These are phyloP conservation scores for Xerocomellus intermedius DNA, from an alignment of 768 basidiomycete species.

Conservation along the genomic window DNA sequence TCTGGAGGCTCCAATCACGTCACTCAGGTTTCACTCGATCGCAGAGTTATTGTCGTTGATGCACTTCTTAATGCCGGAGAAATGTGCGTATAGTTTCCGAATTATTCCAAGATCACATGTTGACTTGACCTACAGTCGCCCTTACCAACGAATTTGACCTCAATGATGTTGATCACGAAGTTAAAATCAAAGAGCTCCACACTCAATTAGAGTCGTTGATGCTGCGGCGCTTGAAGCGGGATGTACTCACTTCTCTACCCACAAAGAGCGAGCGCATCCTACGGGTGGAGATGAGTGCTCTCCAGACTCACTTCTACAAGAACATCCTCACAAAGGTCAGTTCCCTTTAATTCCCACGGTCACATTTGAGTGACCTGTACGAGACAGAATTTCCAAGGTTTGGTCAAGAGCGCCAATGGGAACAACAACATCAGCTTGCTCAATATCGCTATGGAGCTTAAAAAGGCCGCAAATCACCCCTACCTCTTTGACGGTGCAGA, in stretches of 20 bases:
- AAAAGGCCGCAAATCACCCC: slow-evolving; percentile 98
- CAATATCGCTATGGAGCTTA: slow-evolving; percentile 99
- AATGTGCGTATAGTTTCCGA: slow-evolving; percentile 56
- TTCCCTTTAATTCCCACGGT: background rate
- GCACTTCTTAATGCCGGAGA: slow-evolving; percentile 99
- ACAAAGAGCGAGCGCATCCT: slow-evolving; percentile 98
- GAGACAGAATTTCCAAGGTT: slow-evolving; percentile 83
- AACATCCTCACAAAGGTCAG: slow-evolving; percentile 90
- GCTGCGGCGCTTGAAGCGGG: slow-evolving; percentile 91
- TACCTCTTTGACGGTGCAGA: slow-evolving; percentile 98
- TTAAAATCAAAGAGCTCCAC: slow-evolving; percentile 94
- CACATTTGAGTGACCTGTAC: slow-evolving; percentile 3
- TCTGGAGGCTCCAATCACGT: background rate
- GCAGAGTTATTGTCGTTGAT: slow-evolving; percentile 92
- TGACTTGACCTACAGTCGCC: slow-evolving; percentile 55
- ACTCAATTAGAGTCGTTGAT: slow-evolving; percentile 90
- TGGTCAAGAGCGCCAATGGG: slow-evolving; percentile 86
- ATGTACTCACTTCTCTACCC: slow-evolving; percentile 93
- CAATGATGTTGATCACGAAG: slow-evolving; percentile 88
- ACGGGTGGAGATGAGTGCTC: slow-evolving; percentile 93
- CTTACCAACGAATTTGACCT: slow-evolving; percentile 96
- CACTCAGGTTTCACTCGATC: slow-evolving; percentile 8
- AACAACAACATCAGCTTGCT: slow-evolving; percentile 91
- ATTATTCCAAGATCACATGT: background rate
- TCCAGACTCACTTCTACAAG: slow-evolving; percentile 98